These are phyloP conservation scores for Exophiala spinifera DNA, from an alignment of 2,329 filamentous ascomycete genomes.

Conservation along the genomic window DNA sequence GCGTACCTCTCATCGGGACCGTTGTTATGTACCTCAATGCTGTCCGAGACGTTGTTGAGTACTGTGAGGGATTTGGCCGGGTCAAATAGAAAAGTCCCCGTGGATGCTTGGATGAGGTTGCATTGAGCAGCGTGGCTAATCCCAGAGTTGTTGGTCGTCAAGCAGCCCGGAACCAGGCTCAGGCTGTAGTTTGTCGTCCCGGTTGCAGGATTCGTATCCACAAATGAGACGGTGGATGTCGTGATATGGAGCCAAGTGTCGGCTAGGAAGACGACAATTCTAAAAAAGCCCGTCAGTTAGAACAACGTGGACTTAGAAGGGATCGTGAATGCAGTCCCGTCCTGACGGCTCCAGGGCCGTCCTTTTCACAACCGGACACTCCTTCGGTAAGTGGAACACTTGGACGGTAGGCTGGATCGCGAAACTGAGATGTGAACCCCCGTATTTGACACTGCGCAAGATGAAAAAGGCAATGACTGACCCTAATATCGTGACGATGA, in stretches of 20 bases:
- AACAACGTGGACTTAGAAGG: too few species aligned
- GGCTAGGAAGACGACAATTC: conserved; percentile 23
- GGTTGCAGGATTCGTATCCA: conserved; percentile 5
- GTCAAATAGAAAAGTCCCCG: neutral
- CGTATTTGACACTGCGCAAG: too few species aligned
- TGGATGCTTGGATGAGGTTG: neutral
- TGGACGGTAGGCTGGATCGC: too few species aligned
- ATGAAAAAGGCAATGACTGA: neutral
- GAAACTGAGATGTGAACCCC: too few species aligned
- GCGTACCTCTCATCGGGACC: neutral
- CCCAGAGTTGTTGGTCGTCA: neutral
- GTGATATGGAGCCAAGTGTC: conserved; percentile 31
- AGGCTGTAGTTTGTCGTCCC: neutral
- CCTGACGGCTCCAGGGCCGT: too few species aligned
- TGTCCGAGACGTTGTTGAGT: conserved; percentile 11
- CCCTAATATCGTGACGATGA: neutral
- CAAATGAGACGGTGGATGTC: conserved; percentile 25
- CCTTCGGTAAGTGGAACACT: too few species aligned
- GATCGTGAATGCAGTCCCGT: too few species aligned
- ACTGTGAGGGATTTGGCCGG: neutral
- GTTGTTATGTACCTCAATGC: neutral
- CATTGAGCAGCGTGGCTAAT: neutral
- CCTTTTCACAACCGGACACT: too few species aligned
- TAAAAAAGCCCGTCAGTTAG: neutral
- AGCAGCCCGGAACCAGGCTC: neutral